A percentile compares a stretch with the other conserved stretches of the same genome.
phyloP scores from a whole-genome alignment of 2,329 filamentous ascomycete species.

The Phaeosphaeria sp. region DNA sequence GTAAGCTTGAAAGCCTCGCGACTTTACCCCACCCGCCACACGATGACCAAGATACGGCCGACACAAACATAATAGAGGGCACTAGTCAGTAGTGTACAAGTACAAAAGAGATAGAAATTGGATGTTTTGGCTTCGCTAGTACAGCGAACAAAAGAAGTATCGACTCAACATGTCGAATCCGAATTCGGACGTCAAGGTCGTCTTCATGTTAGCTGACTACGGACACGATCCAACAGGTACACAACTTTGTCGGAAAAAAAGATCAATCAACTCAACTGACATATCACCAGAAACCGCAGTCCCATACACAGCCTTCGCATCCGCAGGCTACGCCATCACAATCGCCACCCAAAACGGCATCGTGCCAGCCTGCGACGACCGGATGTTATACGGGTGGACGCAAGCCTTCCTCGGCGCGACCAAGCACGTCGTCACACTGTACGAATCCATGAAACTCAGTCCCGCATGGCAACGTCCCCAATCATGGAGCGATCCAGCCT shows the following conservation, averaged over 20 bases:
- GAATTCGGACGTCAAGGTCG: background rate
- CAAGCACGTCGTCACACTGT: background rate
- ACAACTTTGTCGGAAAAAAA: background rate
- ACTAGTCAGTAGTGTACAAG: no score
- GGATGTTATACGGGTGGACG: background rate
- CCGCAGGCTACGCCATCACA: background rate
- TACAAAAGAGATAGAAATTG: background rate
- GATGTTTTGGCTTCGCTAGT: background rate
- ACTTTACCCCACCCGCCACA: background rate
- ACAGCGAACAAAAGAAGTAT: background rate
- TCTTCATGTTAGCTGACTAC: background rate
- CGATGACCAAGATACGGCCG: background rate
- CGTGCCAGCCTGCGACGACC: background rate
- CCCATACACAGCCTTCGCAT: background rate
- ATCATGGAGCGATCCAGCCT: background rate
- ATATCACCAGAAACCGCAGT: background rate
- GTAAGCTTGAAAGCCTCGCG: no score
- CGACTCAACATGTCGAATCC: background rate
- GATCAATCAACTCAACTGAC: background rate
- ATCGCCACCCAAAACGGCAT: background rate
- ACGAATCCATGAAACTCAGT: background rate
- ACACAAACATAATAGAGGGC: background rate
- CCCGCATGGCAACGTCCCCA: background rate
- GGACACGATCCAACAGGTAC: background rate
- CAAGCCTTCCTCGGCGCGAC: background rate